A percentile compares a stretch with the other conserved stretches of the same genome.
Conservation (phyloP, 83 land plant species). For the Larix sibirica region DNA sequence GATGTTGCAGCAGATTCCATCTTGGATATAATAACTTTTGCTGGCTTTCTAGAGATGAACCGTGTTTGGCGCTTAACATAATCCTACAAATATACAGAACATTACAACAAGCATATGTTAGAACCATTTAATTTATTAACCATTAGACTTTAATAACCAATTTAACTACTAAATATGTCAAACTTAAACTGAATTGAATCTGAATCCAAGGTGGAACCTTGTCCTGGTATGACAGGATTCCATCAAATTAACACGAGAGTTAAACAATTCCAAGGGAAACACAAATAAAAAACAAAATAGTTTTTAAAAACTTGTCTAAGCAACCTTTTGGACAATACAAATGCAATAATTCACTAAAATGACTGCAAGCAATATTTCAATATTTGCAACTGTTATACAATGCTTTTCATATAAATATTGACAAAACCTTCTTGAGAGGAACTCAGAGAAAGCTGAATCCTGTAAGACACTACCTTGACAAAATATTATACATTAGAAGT, state of each 20-base stretch:
- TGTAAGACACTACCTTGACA: too few relatives aligned
- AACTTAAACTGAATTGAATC: not conserved
- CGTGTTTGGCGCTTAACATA: constrained; percentile 91
- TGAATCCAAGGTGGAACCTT: not conserved
- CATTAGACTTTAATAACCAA: not conserved
- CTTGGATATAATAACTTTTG: constrained; percentile 62
- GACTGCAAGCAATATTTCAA: not conserved
- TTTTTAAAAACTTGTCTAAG: not conserved
- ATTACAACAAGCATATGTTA: not conserved
- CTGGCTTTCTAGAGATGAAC: constrained; percentile 82
- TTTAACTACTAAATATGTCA: not conserved
- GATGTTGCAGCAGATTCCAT: constrained; percentile 76
- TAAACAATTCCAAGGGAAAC: not conserved
- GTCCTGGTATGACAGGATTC: not conserved
- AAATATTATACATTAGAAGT: too few relatives aligned
- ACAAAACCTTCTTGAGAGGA: too few relatives aligned
- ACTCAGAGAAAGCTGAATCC: too few relatives aligned
- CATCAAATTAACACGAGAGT: not conserved
- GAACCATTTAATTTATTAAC: not conserved
- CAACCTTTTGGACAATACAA: not conserved
- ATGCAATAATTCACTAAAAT: not conserved
- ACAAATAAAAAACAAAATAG: not conserved
- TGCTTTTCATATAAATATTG: not conserved
- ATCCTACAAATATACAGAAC: constrained; percentile 46
- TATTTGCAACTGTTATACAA: not conserved